Evolutionary conservation across 192 early-diverging fungal genomes (phyloP).

Genomic region (Entomortierella lignicola): DNA sequence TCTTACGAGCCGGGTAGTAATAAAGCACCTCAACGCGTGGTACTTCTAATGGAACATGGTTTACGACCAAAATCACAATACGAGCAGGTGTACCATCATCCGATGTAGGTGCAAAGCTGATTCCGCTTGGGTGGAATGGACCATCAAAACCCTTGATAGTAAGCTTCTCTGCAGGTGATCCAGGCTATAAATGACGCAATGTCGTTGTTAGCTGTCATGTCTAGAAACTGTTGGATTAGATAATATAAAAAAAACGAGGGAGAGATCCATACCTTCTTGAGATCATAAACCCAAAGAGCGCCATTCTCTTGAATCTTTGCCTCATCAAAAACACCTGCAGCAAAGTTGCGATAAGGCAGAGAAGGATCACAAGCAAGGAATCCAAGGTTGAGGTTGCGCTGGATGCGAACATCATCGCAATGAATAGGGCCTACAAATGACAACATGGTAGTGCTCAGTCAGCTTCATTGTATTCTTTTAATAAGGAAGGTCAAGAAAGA

Average conservation of each 20-base stretch:
- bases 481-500: too few species aligned
- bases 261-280: slow-evolving; percentile 28
- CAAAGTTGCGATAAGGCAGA: slow-evolving; percentile 51
- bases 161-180: slow-evolving; percentile 47
- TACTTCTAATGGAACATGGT: slow-evolving; percentile 46
- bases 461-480: too few species aligned
- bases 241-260: too few species aligned
- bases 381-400: slow-evolving; percentile 46
- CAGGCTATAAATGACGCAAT: slow-evolving; percentile 12
- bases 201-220: too few species aligned
- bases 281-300: slow-evolving; percentile 47
- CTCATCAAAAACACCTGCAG: slow-evolving; percentile 44
- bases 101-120: slow-evolving; percentile 37
- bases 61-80: slow-evolving; percentile 41
- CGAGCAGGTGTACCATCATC: slow-evolving; percentile 53
- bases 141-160: slow-evolving; percentile 48
- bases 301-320: slow-evolving; percentile 45
- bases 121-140: slow-evolving; percentile 50
- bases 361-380: slow-evolving; percentile 45
- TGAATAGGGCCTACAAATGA: slow-evolving; percentile 30
- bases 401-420: slow-evolving; percentile 53
- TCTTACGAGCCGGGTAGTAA: slow-evolving; percentile 53
- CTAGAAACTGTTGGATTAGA: too few species aligned
- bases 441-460: too few species aligned
- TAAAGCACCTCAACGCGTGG: slow-evolving; percentile 51